Evolutionary conservation across 1,284 basidiomycete genomes (phyloP).

Genomic region (Erythrobasidium hasegawianum): DNA sequence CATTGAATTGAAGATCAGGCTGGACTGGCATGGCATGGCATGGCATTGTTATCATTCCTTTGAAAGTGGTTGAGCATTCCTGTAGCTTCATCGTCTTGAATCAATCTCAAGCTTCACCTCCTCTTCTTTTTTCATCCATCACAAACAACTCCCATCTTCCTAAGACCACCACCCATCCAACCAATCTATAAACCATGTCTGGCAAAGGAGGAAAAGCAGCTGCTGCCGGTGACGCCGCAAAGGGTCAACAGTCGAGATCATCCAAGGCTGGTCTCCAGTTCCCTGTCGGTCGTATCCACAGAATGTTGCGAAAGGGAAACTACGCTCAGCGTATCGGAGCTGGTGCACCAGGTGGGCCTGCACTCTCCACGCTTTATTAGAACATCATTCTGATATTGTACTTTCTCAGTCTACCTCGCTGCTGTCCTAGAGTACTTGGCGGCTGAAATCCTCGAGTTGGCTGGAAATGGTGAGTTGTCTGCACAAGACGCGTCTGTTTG

Average conservation of each 20-base stretch:
- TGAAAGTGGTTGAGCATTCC: too few relatives aligned
- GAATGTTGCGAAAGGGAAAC: slow-evolving; percentile 79
- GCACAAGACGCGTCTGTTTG: slow-evolving; percentile 44
- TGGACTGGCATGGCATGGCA: too few relatives aligned
- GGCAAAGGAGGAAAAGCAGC: slow-evolving; percentile 36
- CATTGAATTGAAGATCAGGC: too few relatives aligned
- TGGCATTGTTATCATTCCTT: too few relatives aligned
- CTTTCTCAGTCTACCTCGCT: slow-evolving; percentile 82
- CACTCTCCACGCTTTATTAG: too few relatives aligned
- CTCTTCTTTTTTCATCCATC: slow-evolving; percentile 13
- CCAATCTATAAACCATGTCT: slow-evolving; percentile 35
- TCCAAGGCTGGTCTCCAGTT: slow-evolving; percentile 76
- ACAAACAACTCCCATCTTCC: slow-evolving; percentile 7
- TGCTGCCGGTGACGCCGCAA: slow-evolving; percentile 36
- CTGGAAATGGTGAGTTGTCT: slow-evolving; percentile 60
- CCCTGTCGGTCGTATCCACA: slow-evolving; percentile 83
- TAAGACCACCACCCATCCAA: too few relatives aligned
- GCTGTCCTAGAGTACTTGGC: slow-evolving; percentile 78
- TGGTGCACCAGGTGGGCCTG: slow-evolving; percentile 64
- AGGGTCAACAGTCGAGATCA: slow-evolving; percentile 60
- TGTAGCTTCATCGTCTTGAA: too few relatives aligned
- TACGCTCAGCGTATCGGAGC: slow-evolving; percentile 73
- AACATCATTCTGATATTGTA: too few relatives aligned
- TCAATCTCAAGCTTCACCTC: slow-evolving; percentile 3
- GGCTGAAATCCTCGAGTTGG: slow-evolving; percentile 81